Percentiles rank a stretch among this genome's conserved stretches.
phyloP scores from a whole-genome alignment of 306 rosid species.

The Ochetophila trinervis region DNA sequence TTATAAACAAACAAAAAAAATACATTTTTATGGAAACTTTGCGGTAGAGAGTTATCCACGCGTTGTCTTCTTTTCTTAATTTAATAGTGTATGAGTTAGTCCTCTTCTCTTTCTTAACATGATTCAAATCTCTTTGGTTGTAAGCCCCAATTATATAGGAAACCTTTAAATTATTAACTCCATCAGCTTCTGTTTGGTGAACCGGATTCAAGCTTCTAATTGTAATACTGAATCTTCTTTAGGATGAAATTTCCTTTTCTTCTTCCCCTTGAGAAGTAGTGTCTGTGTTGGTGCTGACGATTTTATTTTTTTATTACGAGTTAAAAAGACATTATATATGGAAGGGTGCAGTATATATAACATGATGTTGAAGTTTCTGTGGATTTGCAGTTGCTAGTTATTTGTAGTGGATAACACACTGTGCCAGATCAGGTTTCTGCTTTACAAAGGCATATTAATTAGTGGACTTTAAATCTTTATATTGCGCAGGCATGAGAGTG shows the following conservation, averaged over 20 bases:
- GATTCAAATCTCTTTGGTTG: neutral
- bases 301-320: too few relatives aligned
- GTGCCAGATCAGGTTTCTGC: slow-evolving; percentile 1
- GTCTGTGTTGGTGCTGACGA: too few relatives aligned
- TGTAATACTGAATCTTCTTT: too few relatives aligned
- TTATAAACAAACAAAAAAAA: slow-evolving; percentile 12
- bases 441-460: neutral
- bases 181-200: too few relatives aligned
- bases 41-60: slow-evolving; percentile 38
- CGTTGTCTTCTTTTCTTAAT: slow-evolving; percentile 22
- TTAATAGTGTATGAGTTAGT: too few relatives aligned
- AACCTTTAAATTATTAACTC: slow-evolving; percentile 10
- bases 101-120: too few relatives aligned
- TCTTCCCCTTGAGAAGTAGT: too few relatives aligned
- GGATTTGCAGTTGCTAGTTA: too few relatives aligned
- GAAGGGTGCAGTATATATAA: too few relatives aligned
- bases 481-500: slow-evolving; percentile 7
- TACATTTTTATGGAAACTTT: slow-evolving; percentile 7
- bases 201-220: neutral
- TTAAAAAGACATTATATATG: too few relatives aligned
- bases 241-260: too few relatives aligned
- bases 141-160: slow-evolving; percentile 19
- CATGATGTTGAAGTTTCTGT: too few relatives aligned
- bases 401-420: neutral
- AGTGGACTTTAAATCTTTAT: neutral